A percentile compares a stretch with the other conserved stretches of the same genome.
Conservation (phyloP, 345 rosid species). For the Passiflora organensis region DNA sequence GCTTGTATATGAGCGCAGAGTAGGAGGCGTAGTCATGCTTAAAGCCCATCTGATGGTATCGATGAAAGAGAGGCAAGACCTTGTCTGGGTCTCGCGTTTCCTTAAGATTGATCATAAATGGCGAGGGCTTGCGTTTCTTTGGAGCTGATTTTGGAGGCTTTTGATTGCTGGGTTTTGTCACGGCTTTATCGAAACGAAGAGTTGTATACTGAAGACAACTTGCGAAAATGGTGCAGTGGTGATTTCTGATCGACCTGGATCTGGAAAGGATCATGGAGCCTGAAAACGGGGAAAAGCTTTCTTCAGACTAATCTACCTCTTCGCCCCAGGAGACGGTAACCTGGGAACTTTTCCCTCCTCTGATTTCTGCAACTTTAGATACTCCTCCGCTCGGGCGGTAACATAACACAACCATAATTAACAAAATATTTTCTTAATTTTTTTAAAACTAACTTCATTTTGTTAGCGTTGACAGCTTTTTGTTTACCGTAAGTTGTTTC, state of each 20-base stretch:
- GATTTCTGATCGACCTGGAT: conserved; percentile 1
- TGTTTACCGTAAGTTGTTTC: too few species aligned
- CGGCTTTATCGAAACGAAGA: conserved; percentile 23
- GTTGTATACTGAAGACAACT: conserved; percentile 20
- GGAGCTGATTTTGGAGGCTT: conserved; percentile 17
- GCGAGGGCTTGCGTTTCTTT: conserved; percentile 34
- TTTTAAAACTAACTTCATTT: too few species aligned
- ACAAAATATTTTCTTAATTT: too few species aligned
- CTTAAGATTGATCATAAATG: conserved; percentile 53
- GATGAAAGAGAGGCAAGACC: conserved; percentile 65
- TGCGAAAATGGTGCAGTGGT: neutral
- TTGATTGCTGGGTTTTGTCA: conserved; percentile 28
- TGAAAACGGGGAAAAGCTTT: neutral
- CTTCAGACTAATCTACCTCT: too few species aligned
- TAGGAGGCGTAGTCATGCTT: conserved; percentile 78
- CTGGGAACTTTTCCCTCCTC: too few species aligned
- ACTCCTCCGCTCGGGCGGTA: too few species aligned
- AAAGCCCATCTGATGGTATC: conserved; percentile 48
- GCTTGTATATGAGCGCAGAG: conserved; percentile 70
- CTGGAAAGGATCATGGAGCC: conserved; percentile 24
- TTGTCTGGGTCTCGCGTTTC: conserved; percentile 45
- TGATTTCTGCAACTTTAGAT: too few species aligned
- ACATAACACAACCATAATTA: too few species aligned
- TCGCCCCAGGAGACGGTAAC: too few species aligned
- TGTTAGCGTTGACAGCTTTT: too few species aligned